Conservation (phyloP, 306 rosid genomes). For the Neltuma alba region DNA sequence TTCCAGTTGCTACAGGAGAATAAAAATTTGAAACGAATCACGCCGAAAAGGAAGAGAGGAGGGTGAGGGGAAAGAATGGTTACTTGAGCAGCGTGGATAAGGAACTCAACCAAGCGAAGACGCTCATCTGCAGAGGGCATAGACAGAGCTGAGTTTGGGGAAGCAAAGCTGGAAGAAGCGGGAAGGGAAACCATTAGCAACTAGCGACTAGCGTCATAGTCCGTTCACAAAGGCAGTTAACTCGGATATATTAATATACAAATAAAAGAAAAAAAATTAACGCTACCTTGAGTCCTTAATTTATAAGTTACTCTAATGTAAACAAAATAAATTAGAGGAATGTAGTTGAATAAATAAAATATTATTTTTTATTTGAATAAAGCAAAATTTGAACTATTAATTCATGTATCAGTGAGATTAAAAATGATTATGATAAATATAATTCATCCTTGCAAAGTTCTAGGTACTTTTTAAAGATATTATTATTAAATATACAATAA, state of each 20-base stretch:
- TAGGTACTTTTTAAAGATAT: background rate
- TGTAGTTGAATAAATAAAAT: too few relatives aligned
- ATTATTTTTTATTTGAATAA: too few relatives aligned
- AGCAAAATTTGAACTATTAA: background rate
- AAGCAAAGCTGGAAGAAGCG: background rate
- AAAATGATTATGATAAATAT: too few relatives aligned
- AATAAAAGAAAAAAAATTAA: too few relatives aligned
- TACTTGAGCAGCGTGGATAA: slow-evolving; percentile 68
- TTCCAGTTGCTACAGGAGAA: slow-evolving; percentile 48
- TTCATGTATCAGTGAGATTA: background rate
- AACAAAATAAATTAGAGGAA: too few relatives aligned
- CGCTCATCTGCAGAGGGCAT: slow-evolving; percentile 43
- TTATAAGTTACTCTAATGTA: too few relatives aligned
- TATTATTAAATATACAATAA: too few relatives aligned
- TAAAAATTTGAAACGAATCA: background rate
- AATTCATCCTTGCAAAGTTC: background rate
- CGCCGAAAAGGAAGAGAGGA: background rate
- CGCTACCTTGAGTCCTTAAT: too few relatives aligned
- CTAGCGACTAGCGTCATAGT: too few relatives aligned
- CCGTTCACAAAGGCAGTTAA: too few relatives aligned
- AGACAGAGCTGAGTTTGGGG: slow-evolving; percentile 27
- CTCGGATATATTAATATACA: too few relatives aligned
- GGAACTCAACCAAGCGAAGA: slow-evolving; percentile 50
- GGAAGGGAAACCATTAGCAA: background rate
- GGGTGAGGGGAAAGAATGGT: background rate